Evolutionary conservation across 2,329 filamentous ascomycete species (phyloP), one percentile per base, ranked within the genome.

Genomic region (Nothophoma quercina): DNA sequence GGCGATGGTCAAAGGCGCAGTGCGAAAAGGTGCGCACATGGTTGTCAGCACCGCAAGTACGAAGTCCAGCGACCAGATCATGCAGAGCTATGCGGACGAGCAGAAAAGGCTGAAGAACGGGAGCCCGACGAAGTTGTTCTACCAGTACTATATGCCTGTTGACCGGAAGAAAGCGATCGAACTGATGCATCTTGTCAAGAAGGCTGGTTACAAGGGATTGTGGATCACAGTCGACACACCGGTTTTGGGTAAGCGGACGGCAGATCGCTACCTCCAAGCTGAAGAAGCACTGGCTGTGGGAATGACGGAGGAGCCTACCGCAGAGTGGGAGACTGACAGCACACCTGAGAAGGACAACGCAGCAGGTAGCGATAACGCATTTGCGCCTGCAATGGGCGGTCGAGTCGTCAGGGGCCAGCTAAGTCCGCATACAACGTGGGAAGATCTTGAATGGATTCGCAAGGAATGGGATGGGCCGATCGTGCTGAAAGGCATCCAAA

Each of bases 321-420:
- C 66, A 60, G 70, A 38, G 79, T 84, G 58, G 85, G 85, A 25
- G 79, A 49, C 53, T 4, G 44, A 53, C 13, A 53, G 38, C 22
- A 16, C 38, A 7, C 33, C 50, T 5, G 26, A 53, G 16, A 53
- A 48, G 22, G 50, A 53, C 13, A 53, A 53, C 9, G 43, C 43
- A 28, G 80, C 2, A 77, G 83, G 9, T 63, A 86, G 48, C 79
- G 83, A 16, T 67, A 85, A 47, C 74, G 82, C 53, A 81, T 86
- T 79, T 81, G 83, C 9, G 65, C 73, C 23, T 83, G 83, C 71
- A 80, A 88, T 63, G 85, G 87, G 65, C 64, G 83, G 22, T 74
- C 78, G 68, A 4, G 56, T 58, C 6, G 58, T 65, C 26, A 35
- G 63, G 34, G 59, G 75, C 36, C 62, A 71, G 29, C 22, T 72